phyloP scores from a whole-genome alignment of 2,329 filamentous ascomycete species.

The Ophiostoma australiae region DNA sequence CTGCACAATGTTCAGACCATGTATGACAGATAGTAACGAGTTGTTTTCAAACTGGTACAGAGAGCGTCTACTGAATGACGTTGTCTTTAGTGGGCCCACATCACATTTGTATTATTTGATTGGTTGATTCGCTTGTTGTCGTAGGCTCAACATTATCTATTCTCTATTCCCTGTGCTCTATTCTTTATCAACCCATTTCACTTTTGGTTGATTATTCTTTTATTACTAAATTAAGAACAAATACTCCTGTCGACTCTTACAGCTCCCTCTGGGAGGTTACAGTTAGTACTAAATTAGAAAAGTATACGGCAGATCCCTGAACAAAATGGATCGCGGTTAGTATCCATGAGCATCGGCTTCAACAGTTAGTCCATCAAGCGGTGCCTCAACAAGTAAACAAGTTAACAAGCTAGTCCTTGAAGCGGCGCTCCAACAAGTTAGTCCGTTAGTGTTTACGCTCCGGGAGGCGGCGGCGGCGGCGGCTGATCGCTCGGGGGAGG shows the following conservation, averaged over 20 bases:
- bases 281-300: not conserved
- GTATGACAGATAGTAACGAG: too few relatives aligned
- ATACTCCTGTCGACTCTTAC: not conserved
- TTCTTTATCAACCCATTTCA: not conserved
- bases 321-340: not conserved
- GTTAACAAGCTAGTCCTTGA: not conserved
- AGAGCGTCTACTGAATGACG: too few relatives aligned
- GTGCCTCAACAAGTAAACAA: not conserved
- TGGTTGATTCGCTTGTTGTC: too few relatives aligned
- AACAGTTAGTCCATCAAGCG: not conserved
- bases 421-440: not conserved
- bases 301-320: not conserved
- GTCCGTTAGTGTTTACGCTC: conserved; percentile 18
- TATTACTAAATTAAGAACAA: not conserved
- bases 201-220: not conserved
- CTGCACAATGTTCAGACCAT: too few relatives aligned
- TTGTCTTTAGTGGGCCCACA: too few relatives aligned
- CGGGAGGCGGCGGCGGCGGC: conserved; percentile 33
- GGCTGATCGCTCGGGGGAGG: conserved; percentile 38
- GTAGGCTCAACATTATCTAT: too few relatives aligned
- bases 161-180: too few relatives aligned
- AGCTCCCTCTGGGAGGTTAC: not conserved
- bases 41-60: too few relatives aligned
- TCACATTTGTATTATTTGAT: too few relatives aligned
- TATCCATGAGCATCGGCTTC: not conserved